Evolutionary conservation across 1,139 yeast species (phyloP).

Genomic region (Wickerhamiella infanticola): DNA sequence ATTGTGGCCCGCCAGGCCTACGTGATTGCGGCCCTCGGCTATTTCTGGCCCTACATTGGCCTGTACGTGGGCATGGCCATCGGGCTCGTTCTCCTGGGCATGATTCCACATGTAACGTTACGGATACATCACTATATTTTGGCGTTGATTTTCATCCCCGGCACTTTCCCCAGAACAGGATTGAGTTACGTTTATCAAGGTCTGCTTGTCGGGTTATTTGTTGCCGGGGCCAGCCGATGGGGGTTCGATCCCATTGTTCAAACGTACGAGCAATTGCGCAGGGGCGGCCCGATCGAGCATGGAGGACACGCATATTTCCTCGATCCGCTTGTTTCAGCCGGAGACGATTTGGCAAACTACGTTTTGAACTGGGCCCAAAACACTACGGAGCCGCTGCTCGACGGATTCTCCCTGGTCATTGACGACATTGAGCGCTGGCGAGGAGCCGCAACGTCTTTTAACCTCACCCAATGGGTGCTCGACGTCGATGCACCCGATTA

Average conservation of each 20-base stretch:
- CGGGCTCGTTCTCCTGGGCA: constrained; percentile 33
- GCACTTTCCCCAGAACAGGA: constrained; percentile 49
- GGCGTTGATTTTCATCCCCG: constrained; percentile 67
- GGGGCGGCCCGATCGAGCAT: constrained; percentile 43
- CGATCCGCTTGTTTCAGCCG: constrained; percentile 20
- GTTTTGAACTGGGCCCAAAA: constrained; percentile 5
- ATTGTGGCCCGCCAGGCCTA: constrained; percentile 62
- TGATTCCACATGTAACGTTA: constrained; percentile 54
- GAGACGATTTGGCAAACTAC: constrained; percentile 25
- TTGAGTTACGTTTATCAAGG: constrained; percentile 71
- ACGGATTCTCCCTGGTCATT: constrained; percentile 40
- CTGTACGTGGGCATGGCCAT: constrained; percentile 14
- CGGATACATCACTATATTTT: constrained; percentile 82
- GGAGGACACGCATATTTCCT: constrained; percentile 39
- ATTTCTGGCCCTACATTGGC: constrained; percentile 37
- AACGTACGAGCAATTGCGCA: constrained; percentile 46
- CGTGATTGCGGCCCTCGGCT: constrained; percentile 67
- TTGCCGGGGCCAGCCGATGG: constrained; percentile 87
- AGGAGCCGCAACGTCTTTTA: constrained; percentile 27
- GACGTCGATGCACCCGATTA: background rate
- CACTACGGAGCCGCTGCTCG: constrained; percentile 14
- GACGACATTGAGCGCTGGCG: constrained; percentile 69
- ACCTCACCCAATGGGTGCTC: constrained; percentile 12
- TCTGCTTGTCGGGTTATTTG: constrained; percentile 57
- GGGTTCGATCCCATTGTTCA: constrained; percentile 83